phyloP scores from a whole-genome alignment of 495 filamentous ascomycete genomes.

The Penicillium tannophilum region DNA sequence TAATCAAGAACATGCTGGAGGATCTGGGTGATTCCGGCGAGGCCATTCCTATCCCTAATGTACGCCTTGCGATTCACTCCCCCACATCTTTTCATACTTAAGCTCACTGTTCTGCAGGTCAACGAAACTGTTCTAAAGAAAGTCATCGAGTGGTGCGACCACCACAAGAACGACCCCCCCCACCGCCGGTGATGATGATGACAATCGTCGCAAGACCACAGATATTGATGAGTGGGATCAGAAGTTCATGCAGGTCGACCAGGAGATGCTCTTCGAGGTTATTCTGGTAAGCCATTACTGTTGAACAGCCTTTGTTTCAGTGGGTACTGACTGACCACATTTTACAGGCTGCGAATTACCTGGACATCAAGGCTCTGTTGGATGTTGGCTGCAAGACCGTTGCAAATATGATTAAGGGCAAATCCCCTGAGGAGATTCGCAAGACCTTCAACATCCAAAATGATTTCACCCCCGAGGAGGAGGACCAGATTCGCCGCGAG shows the following conservation, averaged over 20 bases:
- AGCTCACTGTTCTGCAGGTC: slow-evolving; percentile 56
- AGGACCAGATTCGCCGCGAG: slow-evolving; percentile 71
- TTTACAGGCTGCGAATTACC: slow-evolving; percentile 65
- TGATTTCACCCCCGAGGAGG: slow-evolving; percentile 75
- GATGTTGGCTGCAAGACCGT: slow-evolving; percentile 71
- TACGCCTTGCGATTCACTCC: slow-evolving; percentile 40
- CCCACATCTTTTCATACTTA: not conserved
- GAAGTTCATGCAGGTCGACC: slow-evolving; percentile 99
- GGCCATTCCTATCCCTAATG: slow-evolving; percentile 85
- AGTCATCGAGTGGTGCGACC: slow-evolving; percentile 96
- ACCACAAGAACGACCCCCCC: slow-evolving; percentile 90
- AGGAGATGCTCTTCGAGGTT: slow-evolving; percentile 99
- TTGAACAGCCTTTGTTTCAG: not conserved
- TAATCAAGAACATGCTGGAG: slow-evolving; percentile 98
- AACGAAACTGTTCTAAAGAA: slow-evolving; percentile 92
- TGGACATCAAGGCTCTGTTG: slow-evolving; percentile 70
- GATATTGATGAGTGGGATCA: slow-evolving; percentile 99
- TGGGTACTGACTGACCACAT: slow-evolving; percentile 10
- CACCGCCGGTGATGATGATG: slow-evolving; percentile 82
- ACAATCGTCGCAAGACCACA: slow-evolving; percentile 94
- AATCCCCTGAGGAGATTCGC: slow-evolving; percentile 72
- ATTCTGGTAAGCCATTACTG: slow-evolving; percentile 74
- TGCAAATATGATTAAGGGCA: slow-evolving; percentile 75
- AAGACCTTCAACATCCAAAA: slow-evolving; percentile 78
- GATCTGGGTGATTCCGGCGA: slow-evolving; percentile 76